Evolutionary conservation across 345 rosid species (phyloP), one percentile per base, ranked within the genome.

Genomic region (Clarkia xantiana): DNA sequence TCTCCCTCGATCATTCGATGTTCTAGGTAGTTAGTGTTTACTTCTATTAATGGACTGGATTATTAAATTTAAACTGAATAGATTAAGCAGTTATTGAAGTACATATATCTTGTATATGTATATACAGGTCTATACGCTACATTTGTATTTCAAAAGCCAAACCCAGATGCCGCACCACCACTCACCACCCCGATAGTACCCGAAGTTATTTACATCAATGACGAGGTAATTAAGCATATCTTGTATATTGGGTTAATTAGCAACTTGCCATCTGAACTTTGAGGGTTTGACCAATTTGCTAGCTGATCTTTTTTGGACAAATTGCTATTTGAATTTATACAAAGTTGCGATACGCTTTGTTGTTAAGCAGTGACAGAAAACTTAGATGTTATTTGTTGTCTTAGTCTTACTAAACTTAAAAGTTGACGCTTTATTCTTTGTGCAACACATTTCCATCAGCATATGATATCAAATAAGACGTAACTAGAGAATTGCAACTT

Each of bases 91-190:
- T 14, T n/a, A 18, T 23, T 43, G 47, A 14, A 14, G 41, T 34
- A 10, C 42, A 11, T 20, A 22, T 17, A 25, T 51, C 18, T 49
- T 23, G n/a, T 39, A 56, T 63, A 22, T 39, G 47, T 29, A 36
- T 62, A 22, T 54, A 45, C 74, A 91, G 98, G 98, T 61, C 79
- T 91, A 17, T 86, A 81, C 62, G 65, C 93, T 4, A 84, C 93
- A 42, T 81, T 86, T 55, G 83, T 84, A 73, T 81, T 91, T 65
- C 93, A 81, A 54, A 91, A 86, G 76, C 98, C 94, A 3, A 84
- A 91, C 70, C 98, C 94, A 36, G 98, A 91, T 65, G 69, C 81
- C 58, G 82, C 45, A 4, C 98, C 87, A 17, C 98, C 98, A 42
- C 70, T 91, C 20, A 52, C 67, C 22, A 84, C 87, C 55, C 98